Evolutionary conservation across 805 yeast species (phyloP), one percentile per base, ranked within the genome.

Genomic region (Wickerhamomyces queroliae): DNA sequence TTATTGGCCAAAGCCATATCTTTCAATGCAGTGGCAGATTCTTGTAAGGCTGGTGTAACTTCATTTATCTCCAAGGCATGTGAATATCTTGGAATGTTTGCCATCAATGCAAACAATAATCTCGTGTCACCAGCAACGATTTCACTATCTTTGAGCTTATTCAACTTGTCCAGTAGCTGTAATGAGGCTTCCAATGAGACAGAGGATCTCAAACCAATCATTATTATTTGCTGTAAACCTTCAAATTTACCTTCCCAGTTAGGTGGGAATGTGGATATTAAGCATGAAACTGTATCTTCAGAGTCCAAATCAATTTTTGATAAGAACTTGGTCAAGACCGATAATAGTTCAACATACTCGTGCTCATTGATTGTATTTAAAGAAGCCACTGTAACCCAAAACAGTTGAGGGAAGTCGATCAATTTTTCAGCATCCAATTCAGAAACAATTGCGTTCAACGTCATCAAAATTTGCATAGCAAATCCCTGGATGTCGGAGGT

Each of bases 401-500:
- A 93, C 29, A 95, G 64, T 55, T 90, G 97, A 1, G 99, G 98
- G 59, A 83, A 88, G 47, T 86, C 84, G 40, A 86, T 81, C 44
- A 93, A 64, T 48, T 84, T 82, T 28, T 78, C 84, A 8, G 91
- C 73, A 48, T 81, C 85, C 33, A 89, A 63, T 52, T 88, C 95
- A 0, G 95, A 93, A 2, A 91, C 85, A 12, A 89, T 80, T 0
- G 97, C 95, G 63, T 91, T 89, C 51, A 93, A 61, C 0, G 99
- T 91, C 97, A 93, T 91, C 46, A 93, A 64, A 39, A 93, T 93
- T 62, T 93, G 99, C 90, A 93, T 86, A 0, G 97, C 82, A 62
- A 95, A 95, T 1, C 96, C 96, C 61, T 91, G 98, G 28, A 93
- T 90, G 50, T 93, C 99, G 0, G 76, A 64, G 10, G 88, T 78